A percentile compares a stretch with the other conserved stretches of the same genome.
Evolutionary conservation across 1,284 basidiomycete genomes (phyloP).

Genomic region (Ceratobasidium sp.): DNA sequence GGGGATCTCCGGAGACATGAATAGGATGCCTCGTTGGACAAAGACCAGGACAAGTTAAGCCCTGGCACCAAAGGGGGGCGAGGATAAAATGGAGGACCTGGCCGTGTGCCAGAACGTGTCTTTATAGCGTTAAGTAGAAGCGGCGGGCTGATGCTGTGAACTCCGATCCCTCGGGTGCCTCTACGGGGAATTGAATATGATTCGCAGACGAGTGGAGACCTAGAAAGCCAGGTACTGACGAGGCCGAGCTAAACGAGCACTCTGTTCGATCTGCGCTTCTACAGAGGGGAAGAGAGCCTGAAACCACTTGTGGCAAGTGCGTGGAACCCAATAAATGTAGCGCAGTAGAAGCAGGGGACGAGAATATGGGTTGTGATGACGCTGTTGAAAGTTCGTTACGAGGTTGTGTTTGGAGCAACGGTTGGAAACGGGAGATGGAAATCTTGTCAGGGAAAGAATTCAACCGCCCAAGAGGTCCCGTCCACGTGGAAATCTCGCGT

Average conservation of each 20-base stretch:
- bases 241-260: conserved; percentile 42
- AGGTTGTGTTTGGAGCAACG: conserved; percentile 39
- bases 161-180: conserved; percentile 39
- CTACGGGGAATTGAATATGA: conserved; percentile 42
- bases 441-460: conserved; percentile 16
- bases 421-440: conserved; percentile 39
- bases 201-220: conserved; percentile 40
- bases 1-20: conserved; percentile 41
- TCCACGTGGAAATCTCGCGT: conserved; percentile 42
- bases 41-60: conserved; percentile 37
- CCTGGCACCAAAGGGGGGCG: conserved; percentile 39
- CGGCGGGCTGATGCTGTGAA: conserved; percentile 36
- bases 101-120: conserved; percentile 30
- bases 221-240: conserved; percentile 42
- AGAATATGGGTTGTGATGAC: conserved; percentile 41
- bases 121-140: conserved; percentile 38
- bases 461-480: conserved; percentile 26
- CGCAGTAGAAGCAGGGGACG: conserved; percentile 41
- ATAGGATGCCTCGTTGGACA: conserved; percentile 28
- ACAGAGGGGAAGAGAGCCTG: conserved; percentile 25
- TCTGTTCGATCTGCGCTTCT: conserved; percentile 39
- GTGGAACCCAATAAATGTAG: conserved; percentile 40
- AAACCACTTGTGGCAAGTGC: conserved; percentile 36
- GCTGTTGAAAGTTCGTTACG: conserved; percentile 38
- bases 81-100: conserved; percentile 30